Percentiles rank a stretch among this genome's conserved stretches.
These are phyloP conservation scores for Scedosporium aurantiacum DNA, from an alignment of 2,329 filamentous ascomycete species.

Conservation along the genomic window DNA sequence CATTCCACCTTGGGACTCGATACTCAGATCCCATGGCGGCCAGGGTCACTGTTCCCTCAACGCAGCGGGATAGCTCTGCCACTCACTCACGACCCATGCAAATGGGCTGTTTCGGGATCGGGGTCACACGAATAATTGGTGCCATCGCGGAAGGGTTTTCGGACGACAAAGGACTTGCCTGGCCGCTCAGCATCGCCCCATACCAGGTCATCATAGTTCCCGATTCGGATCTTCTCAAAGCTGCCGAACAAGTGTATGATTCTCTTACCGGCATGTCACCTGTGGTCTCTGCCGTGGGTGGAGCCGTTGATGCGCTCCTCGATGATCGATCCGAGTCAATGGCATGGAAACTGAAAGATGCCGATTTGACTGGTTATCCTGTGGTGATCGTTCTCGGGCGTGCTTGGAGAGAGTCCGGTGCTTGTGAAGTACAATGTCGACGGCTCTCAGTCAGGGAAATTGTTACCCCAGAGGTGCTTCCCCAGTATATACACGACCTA, in stretches of 20 bases:
- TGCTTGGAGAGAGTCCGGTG: slow-evolving; percentile 45
- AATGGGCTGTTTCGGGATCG: slow-evolving; percentile 97
- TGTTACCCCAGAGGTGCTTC: slow-evolving; percentile 40
- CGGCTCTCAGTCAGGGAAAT: slow-evolving; percentile 50
- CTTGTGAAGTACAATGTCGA: slow-evolving; percentile 73
- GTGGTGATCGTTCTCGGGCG: slow-evolving; percentile 70
- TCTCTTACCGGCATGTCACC: slow-evolving; percentile 24
- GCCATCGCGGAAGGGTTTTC: slow-evolving; percentile 69
- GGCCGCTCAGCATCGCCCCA: slow-evolving; percentile 79
- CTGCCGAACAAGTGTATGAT: slow-evolving; percentile 54
- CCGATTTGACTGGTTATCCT: slow-evolving; percentile 81
- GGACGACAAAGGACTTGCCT: slow-evolving; percentile 67
- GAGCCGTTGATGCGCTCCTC: slow-evolving; percentile 51
- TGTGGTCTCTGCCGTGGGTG: slow-evolving; percentile 1
- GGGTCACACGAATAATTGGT: slow-evolving; percentile 80
- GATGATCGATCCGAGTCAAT: slow-evolving; percentile 63
- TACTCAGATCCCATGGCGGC: slow-evolving; percentile 71
- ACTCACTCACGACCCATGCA: slow-evolving; percentile 46
- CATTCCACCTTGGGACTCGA: slow-evolving; percentile 82
- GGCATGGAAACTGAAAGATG: slow-evolving; percentile 81
- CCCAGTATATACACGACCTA: slow-evolving; percentile 32
- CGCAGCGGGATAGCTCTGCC: neutral
- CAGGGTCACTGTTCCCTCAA: slow-evolving; percentile 33
- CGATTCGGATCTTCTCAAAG: slow-evolving; percentile 30
- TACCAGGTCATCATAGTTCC: slow-evolving; percentile 64